These are phyloP conservation scores for Zygoascus tannicola DNA, from an alignment of 805 yeast species.

Conservation along the genomic window DNA sequence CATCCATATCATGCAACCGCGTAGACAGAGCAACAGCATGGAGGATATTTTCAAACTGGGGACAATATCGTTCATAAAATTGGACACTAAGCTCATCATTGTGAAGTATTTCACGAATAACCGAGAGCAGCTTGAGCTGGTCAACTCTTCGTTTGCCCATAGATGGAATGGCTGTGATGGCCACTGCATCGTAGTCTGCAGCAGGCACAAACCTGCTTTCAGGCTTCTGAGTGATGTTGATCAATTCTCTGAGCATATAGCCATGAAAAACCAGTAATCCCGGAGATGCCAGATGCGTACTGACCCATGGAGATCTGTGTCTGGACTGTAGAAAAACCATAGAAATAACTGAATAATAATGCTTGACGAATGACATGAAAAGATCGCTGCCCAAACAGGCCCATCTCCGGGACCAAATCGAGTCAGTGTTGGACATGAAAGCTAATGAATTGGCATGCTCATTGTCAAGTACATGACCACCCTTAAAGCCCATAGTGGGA, in stretches of 20 bases:
- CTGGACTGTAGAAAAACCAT: not conserved
- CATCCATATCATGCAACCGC: constrained; percentile 28
- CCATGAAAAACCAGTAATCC: constrained; percentile 20
- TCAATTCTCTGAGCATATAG: constrained; percentile 19
- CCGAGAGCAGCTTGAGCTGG: constrained; percentile 25
- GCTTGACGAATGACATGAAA: constrained; percentile 35
- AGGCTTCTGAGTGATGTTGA: constrained; percentile 11
- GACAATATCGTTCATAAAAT: constrained; percentile 25
- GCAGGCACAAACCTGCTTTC: constrained; percentile 5
- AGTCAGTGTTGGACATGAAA: constrained; percentile 2
- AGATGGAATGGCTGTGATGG: constrained; percentile 18
- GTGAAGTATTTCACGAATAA: constrained; percentile 32
- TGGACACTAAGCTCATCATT: constrained; percentile 26
- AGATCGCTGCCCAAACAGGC: constrained; percentile 27
- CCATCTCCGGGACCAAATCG: constrained; percentile 24
- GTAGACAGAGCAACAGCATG: constrained; percentile 28
- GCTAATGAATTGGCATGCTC: not conserved
- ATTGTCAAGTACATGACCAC: not conserved
- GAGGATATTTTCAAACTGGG: constrained; percentile 30
- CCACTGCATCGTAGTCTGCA: constrained; percentile 11
- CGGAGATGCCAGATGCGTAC: constrained; percentile 19
- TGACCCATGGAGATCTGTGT: constrained; percentile 14
- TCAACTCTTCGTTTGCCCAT: constrained; percentile 23
- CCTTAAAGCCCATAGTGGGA: constrained; percentile 17
- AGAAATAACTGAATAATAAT: constrained; percentile 29